Evolutionary conservation across 805 yeast genomes (phyloP).

Genomic region (Diddensiella santjacobensis): DNA sequence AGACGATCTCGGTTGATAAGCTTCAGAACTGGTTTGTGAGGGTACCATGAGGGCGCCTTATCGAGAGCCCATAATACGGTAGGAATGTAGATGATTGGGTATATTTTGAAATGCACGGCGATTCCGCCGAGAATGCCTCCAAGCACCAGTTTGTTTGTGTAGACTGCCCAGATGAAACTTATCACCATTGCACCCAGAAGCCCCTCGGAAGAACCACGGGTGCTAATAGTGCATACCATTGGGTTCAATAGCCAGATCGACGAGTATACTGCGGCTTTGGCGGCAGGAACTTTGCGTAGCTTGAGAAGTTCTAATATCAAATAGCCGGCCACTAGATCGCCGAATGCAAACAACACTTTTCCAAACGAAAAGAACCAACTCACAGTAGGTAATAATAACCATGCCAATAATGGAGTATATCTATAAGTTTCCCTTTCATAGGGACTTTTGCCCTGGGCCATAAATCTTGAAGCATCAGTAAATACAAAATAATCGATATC

Average conservation of each 20-base stretch:
- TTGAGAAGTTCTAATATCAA: slow-evolving; percentile 46
- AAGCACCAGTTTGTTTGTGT: slow-evolving; percentile 37
- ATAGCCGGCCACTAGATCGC: slow-evolving; percentile 80
- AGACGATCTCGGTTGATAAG: slow-evolving; percentile 44
- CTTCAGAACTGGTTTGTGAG: slow-evolving; percentile 5
- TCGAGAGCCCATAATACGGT: slow-evolving; percentile 51
- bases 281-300: slow-evolving; percentile 27
- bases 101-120: slow-evolving; percentile 84
- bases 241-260: slow-evolving; percentile 89
- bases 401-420: slow-evolving; percentile 86
- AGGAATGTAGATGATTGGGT: slow-evolving; percentile 87
- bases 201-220: slow-evolving; percentile 93
- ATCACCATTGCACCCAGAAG: slow-evolving; percentile 74
- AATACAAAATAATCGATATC: slow-evolving; percentile 94
- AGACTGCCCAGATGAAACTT: slow-evolving; percentile 47
- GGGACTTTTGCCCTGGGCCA: slow-evolving; percentile 61
- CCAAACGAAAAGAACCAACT: slow-evolving; percentile 58
- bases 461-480: slow-evolving; percentile 82
- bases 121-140: slow-evolving; percentile 57
- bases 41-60: slow-evolving; percentile 9
- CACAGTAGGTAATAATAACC: slow-evolving; percentile 73
- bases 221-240: slow-evolving; percentile 88
- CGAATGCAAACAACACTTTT: slow-evolving; percentile 66
- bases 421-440: slow-evolving; percentile 83
- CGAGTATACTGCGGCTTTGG: slow-evolving; percentile 42